phyloP scores from a whole-genome alignment of 345 rosid genomes.

The Rhizophora mangle region DNA sequence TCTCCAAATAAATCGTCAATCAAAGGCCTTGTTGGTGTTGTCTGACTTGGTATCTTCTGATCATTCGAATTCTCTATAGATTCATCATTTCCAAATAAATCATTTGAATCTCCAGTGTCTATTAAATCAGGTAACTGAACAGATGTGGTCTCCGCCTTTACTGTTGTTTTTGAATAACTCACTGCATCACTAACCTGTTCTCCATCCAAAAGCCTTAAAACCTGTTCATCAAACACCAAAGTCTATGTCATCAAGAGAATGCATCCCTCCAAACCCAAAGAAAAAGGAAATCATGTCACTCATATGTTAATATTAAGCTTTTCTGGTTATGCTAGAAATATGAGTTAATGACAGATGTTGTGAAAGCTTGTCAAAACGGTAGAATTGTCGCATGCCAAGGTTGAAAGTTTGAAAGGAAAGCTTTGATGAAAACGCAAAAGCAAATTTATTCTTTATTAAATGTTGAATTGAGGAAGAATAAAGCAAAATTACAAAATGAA shows the following conservation, averaged over 20 bases:
- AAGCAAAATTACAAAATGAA: background rate
- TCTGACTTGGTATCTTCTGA: constrained; percentile 33
- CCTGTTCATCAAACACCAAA: constrained; percentile 42
- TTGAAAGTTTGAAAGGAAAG: too few relatives aligned
- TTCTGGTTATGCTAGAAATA: background rate
- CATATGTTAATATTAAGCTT: background rate
- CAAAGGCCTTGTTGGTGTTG: constrained; percentile 38
- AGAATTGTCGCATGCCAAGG: too few relatives aligned
- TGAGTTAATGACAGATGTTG: too few relatives aligned
- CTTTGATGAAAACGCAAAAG: too few relatives aligned
- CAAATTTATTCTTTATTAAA: background rate
- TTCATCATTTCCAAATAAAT: constrained; percentile 44
- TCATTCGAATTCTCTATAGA: constrained; percentile 35
- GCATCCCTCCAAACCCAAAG: constrained; percentile 3
- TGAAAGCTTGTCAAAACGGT: too few relatives aligned
- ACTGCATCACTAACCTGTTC: constrained; percentile 38
- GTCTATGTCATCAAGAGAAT: background rate
- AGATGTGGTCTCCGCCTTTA: constrained; percentile 39
- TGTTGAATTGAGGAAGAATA: background rate
- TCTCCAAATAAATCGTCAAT: constrained; percentile 81
- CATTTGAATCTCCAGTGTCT: constrained; percentile 65
- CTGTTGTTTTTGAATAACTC: constrained; percentile 42
- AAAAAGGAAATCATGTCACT: background rate
- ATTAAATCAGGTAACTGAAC: constrained; percentile 73
- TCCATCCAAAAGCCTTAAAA: constrained; percentile 68